Evolutionary conservation across 768 basidiomycete species (phyloP).

Genomic region (Suillus spraguei): DNA sequence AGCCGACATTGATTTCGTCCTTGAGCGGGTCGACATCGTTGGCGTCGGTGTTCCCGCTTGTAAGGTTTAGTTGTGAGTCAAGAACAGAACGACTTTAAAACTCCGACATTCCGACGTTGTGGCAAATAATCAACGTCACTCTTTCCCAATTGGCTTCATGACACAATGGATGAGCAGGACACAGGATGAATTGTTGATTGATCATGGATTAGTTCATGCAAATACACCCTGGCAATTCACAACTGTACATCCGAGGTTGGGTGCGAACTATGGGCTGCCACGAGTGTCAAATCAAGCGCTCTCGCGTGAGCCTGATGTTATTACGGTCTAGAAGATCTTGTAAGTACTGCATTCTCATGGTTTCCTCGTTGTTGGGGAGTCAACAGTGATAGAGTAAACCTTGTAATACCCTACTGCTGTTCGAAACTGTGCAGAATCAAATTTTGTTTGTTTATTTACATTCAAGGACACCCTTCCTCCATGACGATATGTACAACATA

Average conservation of each 20-base stretch:
- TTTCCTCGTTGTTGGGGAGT: not conserved
- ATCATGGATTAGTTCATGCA: not conserved
- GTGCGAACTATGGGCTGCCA: not conserved
- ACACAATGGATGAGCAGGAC: not conserved
- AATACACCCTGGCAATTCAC: not conserved
- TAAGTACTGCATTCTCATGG: not conserved
- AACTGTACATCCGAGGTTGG: not conserved
- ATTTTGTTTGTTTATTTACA: too few relatives aligned
- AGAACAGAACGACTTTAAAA: slow-evolving; percentile 33
- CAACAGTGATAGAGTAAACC: not conserved
- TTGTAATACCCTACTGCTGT: too few relatives aligned
- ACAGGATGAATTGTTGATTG: not conserved
- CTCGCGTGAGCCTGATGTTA: not conserved
- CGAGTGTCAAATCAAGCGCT: not conserved
- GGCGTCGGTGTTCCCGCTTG: slow-evolving; percentile 5
- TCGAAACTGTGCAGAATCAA: too few relatives aligned
- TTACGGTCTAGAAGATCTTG: not conserved
- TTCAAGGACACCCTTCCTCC: too few relatives aligned
- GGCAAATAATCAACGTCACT: slow-evolving; percentile 20
- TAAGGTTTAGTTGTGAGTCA: slow-evolving; percentile 20
- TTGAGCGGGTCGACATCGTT: slow-evolving; percentile 50
- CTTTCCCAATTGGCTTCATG: not conserved
- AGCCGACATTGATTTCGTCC: slow-evolving; percentile 39
- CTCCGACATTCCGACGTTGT: slow-evolving; percentile 31
- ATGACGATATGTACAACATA: too few relatives aligned